Evolutionary conservation across 768 basidiomycete genomes (phyloP).

Genomic region (Roridomyces roridus): DNA sequence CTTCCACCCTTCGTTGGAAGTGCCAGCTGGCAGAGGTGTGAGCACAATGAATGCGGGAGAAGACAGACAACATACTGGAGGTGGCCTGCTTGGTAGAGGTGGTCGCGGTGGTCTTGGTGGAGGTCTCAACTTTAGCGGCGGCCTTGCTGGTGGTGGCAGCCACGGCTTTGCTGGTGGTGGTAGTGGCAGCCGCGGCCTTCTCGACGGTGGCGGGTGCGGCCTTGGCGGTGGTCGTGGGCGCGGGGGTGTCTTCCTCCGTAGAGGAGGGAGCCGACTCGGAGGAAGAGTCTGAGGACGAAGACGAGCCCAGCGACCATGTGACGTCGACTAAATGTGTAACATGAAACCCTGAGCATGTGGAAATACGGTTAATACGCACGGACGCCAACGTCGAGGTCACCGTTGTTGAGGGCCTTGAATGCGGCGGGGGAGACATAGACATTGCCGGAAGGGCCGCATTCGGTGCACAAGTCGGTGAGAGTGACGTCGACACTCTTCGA

Average conservation of each 20-base stretch:
- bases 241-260: neutral
- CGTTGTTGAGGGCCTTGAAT: slow-evolving; percentile 22
- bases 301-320: slow-evolving; percentile 22
- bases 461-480: slow-evolving; percentile 23
- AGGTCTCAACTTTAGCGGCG: neutral
- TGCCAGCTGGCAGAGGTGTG: neutral
- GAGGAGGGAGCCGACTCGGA: neutral
- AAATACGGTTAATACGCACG: slow-evolving; percentile 10
- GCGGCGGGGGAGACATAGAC: slow-evolving; percentile 24
- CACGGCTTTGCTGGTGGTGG: slow-evolving; percentile 2
- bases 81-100: neutral
- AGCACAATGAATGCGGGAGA: neutral
- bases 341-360: neutral
- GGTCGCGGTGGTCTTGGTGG: neutral
- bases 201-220: neutral
- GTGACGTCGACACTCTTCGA: slow-evolving; percentile 24
- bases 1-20: slow-evolving; percentile 23
- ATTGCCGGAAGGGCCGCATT: slow-evolving; percentile 13
- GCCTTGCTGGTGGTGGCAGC: slow-evolving; percentile 1
- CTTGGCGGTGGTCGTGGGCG: neutral
- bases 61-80: slow-evolving; percentile 4
- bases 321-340: slow-evolving; percentile 20
- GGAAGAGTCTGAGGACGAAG: neutral
- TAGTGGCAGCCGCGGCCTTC: neutral
- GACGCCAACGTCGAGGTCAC: slow-evolving; percentile 21